Conservation (phyloP, 2,329 filamentous ascomycete species). For the Pestalotiopsis sp. region DNA sequence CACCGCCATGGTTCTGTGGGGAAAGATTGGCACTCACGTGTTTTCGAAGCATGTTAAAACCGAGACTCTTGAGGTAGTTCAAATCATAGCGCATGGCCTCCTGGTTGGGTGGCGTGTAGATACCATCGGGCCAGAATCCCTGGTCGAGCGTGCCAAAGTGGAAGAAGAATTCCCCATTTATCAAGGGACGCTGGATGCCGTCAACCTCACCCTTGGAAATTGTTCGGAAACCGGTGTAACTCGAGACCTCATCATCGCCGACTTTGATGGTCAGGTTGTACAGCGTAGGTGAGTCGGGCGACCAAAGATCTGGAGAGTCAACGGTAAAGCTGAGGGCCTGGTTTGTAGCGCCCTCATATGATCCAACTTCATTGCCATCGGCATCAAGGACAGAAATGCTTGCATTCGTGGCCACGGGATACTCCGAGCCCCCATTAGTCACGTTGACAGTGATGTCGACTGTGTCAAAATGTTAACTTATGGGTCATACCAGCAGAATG, state of each 20-base stretch:
- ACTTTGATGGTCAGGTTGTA: slow-evolving; percentile 63
- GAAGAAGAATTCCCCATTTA: slow-evolving; percentile 73
- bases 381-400: slow-evolving; percentile 38
- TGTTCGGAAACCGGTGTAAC: slow-evolving; percentile 72
- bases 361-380: slow-evolving; percentile 44
- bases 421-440: slow-evolving; percentile 37
- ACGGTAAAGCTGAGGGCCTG: slow-evolving; percentile 58
- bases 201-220: slow-evolving; percentile 58
- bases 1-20: no score
- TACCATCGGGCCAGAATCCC: slow-evolving; percentile 61
- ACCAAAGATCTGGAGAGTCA: slow-evolving; percentile 62
- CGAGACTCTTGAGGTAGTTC: slow-evolving; percentile 63
- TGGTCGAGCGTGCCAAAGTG: slow-evolving; percentile 72
- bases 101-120: slow-evolving; percentile 65
- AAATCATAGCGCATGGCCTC: slow-evolving; percentile 73
- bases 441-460: slow-evolving; percentile 61
- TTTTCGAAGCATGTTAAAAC: slow-evolving; percentile 73
- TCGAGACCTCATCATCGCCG: slow-evolving; percentile 54
- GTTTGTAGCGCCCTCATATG: slow-evolving; percentile 48
- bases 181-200: slow-evolving; percentile 61
- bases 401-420: slow-evolving; percentile 23
- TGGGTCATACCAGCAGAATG: slow-evolving; percentile 1
- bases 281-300: slow-evolving; percentile 62
- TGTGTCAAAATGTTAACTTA: slow-evolving; percentile 26
- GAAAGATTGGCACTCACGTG: slow-evolving; percentile 51